phyloP scores from a whole-genome alignment of 768 basidiomycete species.

The Kockovaella imperatae region DNA sequence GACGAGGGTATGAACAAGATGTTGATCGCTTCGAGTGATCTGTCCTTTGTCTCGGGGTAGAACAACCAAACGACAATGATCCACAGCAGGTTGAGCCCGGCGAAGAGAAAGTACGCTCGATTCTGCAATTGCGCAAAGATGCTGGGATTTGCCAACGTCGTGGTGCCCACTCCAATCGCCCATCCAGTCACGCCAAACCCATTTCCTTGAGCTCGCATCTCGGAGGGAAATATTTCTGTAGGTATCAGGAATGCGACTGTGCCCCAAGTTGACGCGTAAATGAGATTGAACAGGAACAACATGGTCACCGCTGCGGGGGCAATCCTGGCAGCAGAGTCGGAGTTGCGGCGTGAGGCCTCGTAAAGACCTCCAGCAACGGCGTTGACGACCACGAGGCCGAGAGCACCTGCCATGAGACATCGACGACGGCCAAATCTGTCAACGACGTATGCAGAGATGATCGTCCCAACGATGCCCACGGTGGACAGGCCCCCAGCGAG shows the following conservation, averaged over 20 bases:
- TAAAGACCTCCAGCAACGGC: constrained; percentile 20
- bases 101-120: constrained; percentile 51
- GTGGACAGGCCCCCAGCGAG: constrained; percentile 24
- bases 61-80: constrained; percentile 47
- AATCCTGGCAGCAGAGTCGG: constrained; percentile 5
- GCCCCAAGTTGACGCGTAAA: constrained; percentile 30
- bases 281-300: constrained; percentile 43
- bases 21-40: constrained; percentile 14
- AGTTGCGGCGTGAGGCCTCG: constrained; percentile 13
- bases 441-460: constrained; percentile 14
- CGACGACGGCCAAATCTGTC: constrained; percentile 13
- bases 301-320: constrained; percentile 20
- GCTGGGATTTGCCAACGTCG: constrained; percentile 14
- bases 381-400: constrained; percentile 12
- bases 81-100: constrained; percentile 49
- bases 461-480: constrained; percentile 24
- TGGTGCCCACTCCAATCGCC: constrained; percentile 19
- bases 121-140: constrained; percentile 48
- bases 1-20: constrained; percentile 12
- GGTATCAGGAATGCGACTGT: constrained; percentile 22
- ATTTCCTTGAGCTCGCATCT: constrained; percentile 24
- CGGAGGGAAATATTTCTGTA: constrained; percentile 23
- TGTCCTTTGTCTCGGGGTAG: constrained; percentile 36
- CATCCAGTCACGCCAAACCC: constrained; percentile 25
- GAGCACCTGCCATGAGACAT: constrained; percentile 17